Evolutionary conservation across 345 rosid species (phyloP), one percentile per base, ranked within the genome.

Genomic region (Syzygium grande): DNA sequence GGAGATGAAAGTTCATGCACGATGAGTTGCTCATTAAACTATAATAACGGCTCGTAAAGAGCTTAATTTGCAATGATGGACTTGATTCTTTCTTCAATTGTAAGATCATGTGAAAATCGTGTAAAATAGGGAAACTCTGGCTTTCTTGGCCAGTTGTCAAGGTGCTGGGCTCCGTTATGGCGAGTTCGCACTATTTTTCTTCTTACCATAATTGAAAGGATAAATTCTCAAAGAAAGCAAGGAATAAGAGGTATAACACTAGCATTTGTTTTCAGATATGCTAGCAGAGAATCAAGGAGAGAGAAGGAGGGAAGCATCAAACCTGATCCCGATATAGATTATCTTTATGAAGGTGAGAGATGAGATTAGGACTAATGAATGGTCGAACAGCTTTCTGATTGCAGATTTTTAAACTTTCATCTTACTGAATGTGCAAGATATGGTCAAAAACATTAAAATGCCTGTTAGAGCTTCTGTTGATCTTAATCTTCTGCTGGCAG

Each of bases 261-360:
- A 7, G 22, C 27, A 9, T n/a, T 61, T 38, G 21, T 80, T 22
- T 87, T 87, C 93, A 96, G 98, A 94, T 51, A 94, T 95, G 94
- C 91, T 96, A 84, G 89, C 90, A 89, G 98, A 96, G 86, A 83
- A 52, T 92, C 95, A 87, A 93, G 94, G 90, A 92, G 98, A 91
- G 97, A 96, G 90, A 96, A 94, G 90, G 94, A 90, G 88, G 97
- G 94, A 87, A 93, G 93, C 85, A 96, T 96, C 91, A 96, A 91
- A 87, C 98, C 98, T 34, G 97, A 96, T 87, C 96, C 96, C 38
- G 98, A 96, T 87, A 92, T 95, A 89, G 98, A 96, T 89, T 89
- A 90, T 96, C 85, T 94, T 88, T 90, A 96, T 96, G 99, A 96
- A 95, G 94, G 98, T 94, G 63, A 85, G 84, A 56, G 23, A 46